phyloP scores from a whole-genome alignment of 192 early-diverging fungal genomes.

The Mortierella claussenii region DNA sequence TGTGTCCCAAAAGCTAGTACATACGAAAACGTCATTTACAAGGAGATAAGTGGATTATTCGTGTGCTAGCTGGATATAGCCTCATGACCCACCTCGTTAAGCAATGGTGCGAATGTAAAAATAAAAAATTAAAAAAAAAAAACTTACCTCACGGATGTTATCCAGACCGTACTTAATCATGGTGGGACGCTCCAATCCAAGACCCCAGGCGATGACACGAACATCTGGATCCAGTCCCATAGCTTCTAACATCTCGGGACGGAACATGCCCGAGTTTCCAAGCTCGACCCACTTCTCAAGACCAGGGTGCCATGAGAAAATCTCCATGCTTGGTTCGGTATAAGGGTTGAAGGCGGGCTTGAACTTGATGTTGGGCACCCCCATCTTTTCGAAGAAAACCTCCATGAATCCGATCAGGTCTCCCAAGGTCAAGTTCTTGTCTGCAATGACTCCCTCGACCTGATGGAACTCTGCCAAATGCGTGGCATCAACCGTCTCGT shows the following conservation, averaged over 20 bases:
- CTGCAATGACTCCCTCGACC: slow-evolving; percentile 98
- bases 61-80: too few species aligned
- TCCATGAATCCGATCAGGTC: slow-evolving; percentile 97
- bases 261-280: slow-evolving; percentile 99
- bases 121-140: not conserved
- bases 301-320: slow-evolving; percentile 94
- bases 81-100: too few species aligned
- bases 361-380: slow-evolving; percentile 92
- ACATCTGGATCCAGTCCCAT: slow-evolving; percentile 96
- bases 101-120: too few species aligned
- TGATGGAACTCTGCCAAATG: slow-evolving; percentile 99
- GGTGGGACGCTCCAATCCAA: slow-evolving; percentile 96
- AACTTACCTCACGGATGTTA: slow-evolving; percentile 87
- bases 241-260: slow-evolving; percentile 97
- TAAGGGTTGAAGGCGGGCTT: slow-evolving; percentile 99
- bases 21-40: too few species aligned
- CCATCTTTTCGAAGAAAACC: slow-evolving; percentile 98
- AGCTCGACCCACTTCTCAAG: slow-evolving; percentile 94
- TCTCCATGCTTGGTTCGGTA: slow-evolving; percentile 99
- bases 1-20: slow-evolving; percentile 78
- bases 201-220: slow-evolving; percentile 97
- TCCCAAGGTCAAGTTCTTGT: slow-evolving; percentile 92
- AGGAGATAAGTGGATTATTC: too few species aligned
- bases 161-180: slow-evolving; percentile 97
- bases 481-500: slow-evolving; percentile 97